A percentile compares a stretch with the other conserved stretches of the same genome.
phyloP scores from a whole-genome alignment of 306 rosid species.

The Canavalia gladiata region DNA sequence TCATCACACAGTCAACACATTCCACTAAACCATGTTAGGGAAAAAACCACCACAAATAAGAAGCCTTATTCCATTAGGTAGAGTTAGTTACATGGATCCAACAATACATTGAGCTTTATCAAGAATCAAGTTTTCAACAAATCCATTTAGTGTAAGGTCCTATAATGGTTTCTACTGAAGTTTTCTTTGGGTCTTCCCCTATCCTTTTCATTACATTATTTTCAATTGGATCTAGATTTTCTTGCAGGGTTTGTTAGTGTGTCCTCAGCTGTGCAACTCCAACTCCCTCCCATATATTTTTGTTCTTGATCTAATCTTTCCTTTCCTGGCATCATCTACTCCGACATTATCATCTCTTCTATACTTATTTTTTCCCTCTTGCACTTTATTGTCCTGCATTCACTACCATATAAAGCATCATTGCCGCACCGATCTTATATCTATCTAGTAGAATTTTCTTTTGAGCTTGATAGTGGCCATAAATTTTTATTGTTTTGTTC shows the following conservation, averaged over 20 bases:
- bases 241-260: not conserved
- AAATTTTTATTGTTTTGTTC: constrained; percentile 2
- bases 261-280: not conserved
- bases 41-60: constrained; percentile 27
- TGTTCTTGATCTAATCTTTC: not conserved
- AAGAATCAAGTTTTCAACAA: not conserved
- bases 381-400: constrained; percentile 1
- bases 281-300: constrained; percentile 8
- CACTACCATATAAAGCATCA: constrained; percentile 12
- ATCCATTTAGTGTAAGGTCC: not conserved
- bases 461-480: not conserved
- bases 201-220: not conserved
- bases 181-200: not conserved
- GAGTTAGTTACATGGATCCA: not conserved
- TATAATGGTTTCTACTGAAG: not conserved
- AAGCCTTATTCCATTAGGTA: not conserved
- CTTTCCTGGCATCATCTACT: not conserved
- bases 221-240: constrained; percentile 36
- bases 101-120: constrained; percentile 23
- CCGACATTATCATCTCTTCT: constrained; percentile 2
- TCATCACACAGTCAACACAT: not conserved
- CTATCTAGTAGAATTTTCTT: not conserved
- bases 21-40: not conserved
- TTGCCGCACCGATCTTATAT: not conserved
- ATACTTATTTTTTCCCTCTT: not conserved